phyloP scores from a whole-genome alignment of 2,329 filamentous ascomycete genomes.

The Diatrype stigma region DNA sequence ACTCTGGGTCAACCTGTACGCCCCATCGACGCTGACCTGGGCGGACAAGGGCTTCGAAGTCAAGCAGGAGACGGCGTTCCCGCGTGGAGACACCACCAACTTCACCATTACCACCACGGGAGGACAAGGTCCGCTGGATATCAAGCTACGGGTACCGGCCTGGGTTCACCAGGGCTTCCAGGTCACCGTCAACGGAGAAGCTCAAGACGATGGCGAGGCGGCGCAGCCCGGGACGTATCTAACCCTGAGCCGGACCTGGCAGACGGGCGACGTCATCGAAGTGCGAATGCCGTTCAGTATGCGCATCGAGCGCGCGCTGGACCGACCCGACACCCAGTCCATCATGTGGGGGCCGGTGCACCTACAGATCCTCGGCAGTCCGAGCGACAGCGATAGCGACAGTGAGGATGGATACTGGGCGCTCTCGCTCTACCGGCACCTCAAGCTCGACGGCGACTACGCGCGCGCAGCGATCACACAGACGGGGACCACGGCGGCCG shows the following conservation, averaged over 20 bases:
- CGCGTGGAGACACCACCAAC: constrained; percentile 20
- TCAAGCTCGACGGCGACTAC: constrained; percentile 29
- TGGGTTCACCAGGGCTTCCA: constrained; percentile 25
- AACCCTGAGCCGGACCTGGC: constrained; percentile 25
- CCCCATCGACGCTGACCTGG: constrained; percentile 27
- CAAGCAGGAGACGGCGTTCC: constrained; percentile 26
- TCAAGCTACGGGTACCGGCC: constrained; percentile 27
- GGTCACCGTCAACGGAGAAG: constrained; percentile 24
- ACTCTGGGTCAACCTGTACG: constrained; percentile 29
- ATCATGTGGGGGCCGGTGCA: constrained; percentile 28
- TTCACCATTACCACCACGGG: constrained; percentile 25
- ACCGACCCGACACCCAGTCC: constrained; percentile 28
- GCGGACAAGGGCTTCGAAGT: constrained; percentile 23
- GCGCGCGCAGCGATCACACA: constrained; percentile 17
- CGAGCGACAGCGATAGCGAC: constrained; percentile 15
- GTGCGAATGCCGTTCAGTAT: constrained; percentile 27
- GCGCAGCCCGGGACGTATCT: constrained; percentile 23
- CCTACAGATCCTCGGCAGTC: constrained; percentile 25
- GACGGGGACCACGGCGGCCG: constrained; percentile 13
- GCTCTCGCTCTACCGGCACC: constrained; percentile 25
- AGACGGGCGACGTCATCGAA: constrained; percentile 25
- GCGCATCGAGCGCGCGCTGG: constrained; percentile 25
- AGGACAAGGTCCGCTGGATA: constrained; percentile 22
- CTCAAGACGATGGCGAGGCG: constrained; percentile 5
- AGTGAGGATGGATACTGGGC: too few species aligned